A percentile compares a stretch with the other conserved stretches of the same genome.
These are phyloP conservation scores for Escovopsis sp. DNA, from an alignment of 2,329 filamentous ascomycete genomes.

Conservation along the genomic window DNA sequence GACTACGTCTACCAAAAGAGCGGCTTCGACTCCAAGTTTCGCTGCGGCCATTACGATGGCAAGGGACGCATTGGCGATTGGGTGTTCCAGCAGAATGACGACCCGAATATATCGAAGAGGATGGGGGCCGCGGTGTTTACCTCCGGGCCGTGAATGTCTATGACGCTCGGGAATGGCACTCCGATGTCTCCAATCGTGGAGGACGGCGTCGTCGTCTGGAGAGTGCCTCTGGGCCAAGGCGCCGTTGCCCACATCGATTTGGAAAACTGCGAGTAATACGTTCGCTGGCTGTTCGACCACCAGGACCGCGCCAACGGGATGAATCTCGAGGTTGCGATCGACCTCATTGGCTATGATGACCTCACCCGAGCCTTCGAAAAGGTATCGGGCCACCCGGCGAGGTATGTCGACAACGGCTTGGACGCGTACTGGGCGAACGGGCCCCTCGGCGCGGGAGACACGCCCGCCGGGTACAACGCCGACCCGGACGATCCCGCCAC, in stretches of 20 bases:
- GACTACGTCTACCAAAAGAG: slow-evolving; percentile 34
- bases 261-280: slow-evolving; percentile 32
- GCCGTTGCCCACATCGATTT: slow-evolving; percentile 27
- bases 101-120: slow-evolving; percentile 2
- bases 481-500: slow-evolving; percentile 15
- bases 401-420: slow-evolving; percentile 21
- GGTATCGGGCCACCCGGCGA: slow-evolving; percentile 26
- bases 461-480: slow-evolving; percentile 22
- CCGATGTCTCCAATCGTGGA: slow-evolving; percentile 26
- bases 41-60: slow-evolving; percentile 32
- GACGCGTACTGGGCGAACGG: slow-evolving; percentile 19
- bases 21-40: slow-evolving; percentile 29
- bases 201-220: slow-evolving; percentile 26
- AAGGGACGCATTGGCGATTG: slow-evolving; percentile 30
- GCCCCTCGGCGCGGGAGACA: slow-evolving; percentile 8
- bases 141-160: slow-evolving; percentile 32
- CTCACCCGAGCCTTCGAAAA: slow-evolving; percentile 26
- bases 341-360: slow-evolving; percentile 23
- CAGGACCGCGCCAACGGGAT: slow-evolving; percentile 26
- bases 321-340: slow-evolving; percentile 30
- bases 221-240: slow-evolving; percentile 24
- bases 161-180: slow-evolving; percentile 22
- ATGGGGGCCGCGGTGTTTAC: slow-evolving; percentile 26
- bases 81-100: slow-evolving; percentile 26
- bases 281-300: slow-evolving; percentile 34